A percentile compares a stretch with the other conserved stretches of the same genome.
These are phyloP conservation scores for Nidula niveotomentosa DNA, from an alignment of 1,284 basidiomycete species.

Conservation along the genomic window DNA sequence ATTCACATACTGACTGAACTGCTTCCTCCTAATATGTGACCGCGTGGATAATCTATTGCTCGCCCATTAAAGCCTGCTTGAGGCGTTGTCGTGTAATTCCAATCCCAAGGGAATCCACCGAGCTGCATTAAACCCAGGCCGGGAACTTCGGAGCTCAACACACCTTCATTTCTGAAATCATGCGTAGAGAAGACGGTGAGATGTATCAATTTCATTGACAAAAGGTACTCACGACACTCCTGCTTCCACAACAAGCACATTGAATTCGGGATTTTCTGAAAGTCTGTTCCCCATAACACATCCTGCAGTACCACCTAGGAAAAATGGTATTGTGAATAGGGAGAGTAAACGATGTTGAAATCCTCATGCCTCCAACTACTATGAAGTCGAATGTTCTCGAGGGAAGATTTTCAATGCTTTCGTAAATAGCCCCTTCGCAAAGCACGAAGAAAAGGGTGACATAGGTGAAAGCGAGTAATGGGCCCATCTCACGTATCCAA, in stretches of 20 bases:
- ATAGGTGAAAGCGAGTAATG: too few species aligned
- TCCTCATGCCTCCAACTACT: constrained; percentile 20
- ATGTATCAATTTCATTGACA: not conserved
- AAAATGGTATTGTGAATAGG: not conserved
- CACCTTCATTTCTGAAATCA: not conserved
- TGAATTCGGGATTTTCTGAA: constrained; percentile 18
- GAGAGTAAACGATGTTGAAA: not conserved
- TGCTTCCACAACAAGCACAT: constrained; percentile 27
- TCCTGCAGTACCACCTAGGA: constrained; percentile 23
- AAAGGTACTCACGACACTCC: constrained; percentile 20
- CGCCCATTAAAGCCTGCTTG: constrained; percentile 8
- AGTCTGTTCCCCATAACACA: constrained; percentile 24
- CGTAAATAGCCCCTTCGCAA: constrained; percentile 1
- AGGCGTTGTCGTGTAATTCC: constrained; percentile 17
- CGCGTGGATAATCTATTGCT: constrained; percentile 10
- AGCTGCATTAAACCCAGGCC: not conserved
- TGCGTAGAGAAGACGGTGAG: not conserved
- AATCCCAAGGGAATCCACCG: constrained; percentile 5
- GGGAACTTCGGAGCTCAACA: not conserved
- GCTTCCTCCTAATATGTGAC: constrained; percentile 17
- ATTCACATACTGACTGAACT: constrained; percentile 16
- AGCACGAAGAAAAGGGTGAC: too few species aligned
- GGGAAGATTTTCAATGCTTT: constrained; percentile 6
- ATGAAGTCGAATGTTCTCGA: constrained; percentile 20
- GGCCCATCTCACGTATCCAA: too few species aligned